Evolutionary conservation across 2,329 filamentous ascomycete genomes (phyloP), one percentile per base, ranked within the genome.

Genomic region (Cryoendolithus antarcticus): DNA sequence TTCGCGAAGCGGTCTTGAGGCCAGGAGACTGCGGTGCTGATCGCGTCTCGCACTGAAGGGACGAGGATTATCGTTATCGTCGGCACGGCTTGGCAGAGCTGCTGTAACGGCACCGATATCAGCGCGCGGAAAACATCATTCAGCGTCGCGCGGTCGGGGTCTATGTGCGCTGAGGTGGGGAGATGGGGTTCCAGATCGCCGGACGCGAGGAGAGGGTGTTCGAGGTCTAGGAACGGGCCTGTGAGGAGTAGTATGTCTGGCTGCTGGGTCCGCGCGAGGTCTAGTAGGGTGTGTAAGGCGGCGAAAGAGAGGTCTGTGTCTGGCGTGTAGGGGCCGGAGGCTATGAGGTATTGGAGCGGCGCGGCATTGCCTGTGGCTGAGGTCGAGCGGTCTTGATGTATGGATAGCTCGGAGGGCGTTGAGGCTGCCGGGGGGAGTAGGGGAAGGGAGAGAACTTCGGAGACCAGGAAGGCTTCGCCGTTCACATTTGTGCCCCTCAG

Each of bases 221-320:
- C 86, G 29, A 82, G 70, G 57, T 96, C 91, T 48, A 98, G 71
- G 58, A 98, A 95, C 0, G 91, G 91, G 0, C 91, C 91, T 3
- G 75, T 68, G 6, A 98, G 69, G 32, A 96, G 72, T 21, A 98
- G 64, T 3, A 76, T 75, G 57, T 98, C 91, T 8, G 80, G 82
- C 47, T 75, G 79, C 13, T 71, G 74, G 47, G 85, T 77, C 10
- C 77, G 77, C 6, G 88, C 86, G 51, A 80, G 79, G 48, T 74
- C 72, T 56, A 89, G 89, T 10, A 98, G 71, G 24, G 83, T 77
- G 52, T 86, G 78, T 2, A 98, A 67, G 6, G 89, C 82, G 53
- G 93, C 83, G 56, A 88, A 98, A 48, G 86, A 82, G 34, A 98
- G 77, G 54, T 93, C 93, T 53, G 89, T 83, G 50, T 96, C 88